Base-by-base conservation (phyloP, 2,329 filamentous ascomycete genomes). In the Gaeumannomyces sp. region DNA sequence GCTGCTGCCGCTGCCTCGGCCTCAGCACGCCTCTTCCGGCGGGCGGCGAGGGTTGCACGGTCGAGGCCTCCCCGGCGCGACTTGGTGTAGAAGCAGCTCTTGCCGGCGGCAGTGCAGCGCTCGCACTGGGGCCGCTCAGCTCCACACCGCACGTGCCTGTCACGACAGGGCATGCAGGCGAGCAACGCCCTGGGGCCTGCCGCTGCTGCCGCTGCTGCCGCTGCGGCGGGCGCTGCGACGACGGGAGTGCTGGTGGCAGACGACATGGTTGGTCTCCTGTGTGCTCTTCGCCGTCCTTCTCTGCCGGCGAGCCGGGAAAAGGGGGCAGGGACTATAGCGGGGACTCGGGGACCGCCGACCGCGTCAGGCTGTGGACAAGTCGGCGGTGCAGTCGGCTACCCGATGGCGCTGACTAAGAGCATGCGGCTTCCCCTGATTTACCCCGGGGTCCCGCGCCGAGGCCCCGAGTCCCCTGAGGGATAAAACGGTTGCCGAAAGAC, bases 111-210 rank as follows among this genome's bases (percentile, higher is more conserved):
- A 31, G 69, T 68, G 68, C 83, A 85, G 64, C 81, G 74, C 11
- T 68, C 72, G 66, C 82, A 83, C 61, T 75, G 76, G 6, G 81
- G 80, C 22, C 78, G 76, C 35, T 76, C 77, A 16, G 79, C 81
- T 69, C 84, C 81, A 70, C 83, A 85, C 68, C 83, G 83, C 50
- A 84, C 71, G 70, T 85, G 83, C 45, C 80, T 75, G 28, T 75
- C 79, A 27, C 82, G 77, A 66, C 83, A 85, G 33, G 79, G 78
- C 13, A 83, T 77, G 69, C 82, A 85, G 19, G 83, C 83, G 63
- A 80, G 68, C 2, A 75, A 73, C 0, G 74, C 38, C 61, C 61
- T 14, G 45, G 38, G 29, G 13, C 19, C n/a, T 53, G 45, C 19
- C 45, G 19, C 45, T 50, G 45, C 19, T 50, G 45, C 11, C 7